Base-by-base conservation (phyloP, 2,329 filamentous ascomycete species). In the Alternaria sp. region DNA sequence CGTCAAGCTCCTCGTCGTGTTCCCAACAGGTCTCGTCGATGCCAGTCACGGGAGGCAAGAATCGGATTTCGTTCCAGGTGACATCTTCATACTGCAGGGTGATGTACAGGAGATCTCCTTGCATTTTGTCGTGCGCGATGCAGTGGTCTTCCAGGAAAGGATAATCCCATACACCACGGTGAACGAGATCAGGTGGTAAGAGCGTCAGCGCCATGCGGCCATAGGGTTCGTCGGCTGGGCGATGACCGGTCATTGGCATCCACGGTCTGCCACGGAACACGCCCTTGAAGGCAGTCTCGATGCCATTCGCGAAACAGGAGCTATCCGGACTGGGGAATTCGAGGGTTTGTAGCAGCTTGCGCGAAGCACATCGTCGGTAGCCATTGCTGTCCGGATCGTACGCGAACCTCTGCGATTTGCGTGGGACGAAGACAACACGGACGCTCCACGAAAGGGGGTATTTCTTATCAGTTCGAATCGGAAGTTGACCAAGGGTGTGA, bases 61-160 rank as follows among this genome's bases (percentile, higher is more conserved):
- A 77, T 28, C 73, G 72, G 32, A 81, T 77, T 55, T 81, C 79
- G 54, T 77, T 75, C 80, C 79, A 81, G 1, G 76, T 77, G 8
- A 79, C 72, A 50, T 81, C 79, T 59, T 80, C 78, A 26, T 79
- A 77, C 57, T 79, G 77, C 12, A 81, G 72, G 5, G 79, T 73
- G 15, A 81, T 76, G 71, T 80, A 81, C 17, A 81, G 75, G 15
- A 81, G 58, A 56, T 81, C 79, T 28, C 80, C 80, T 44, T 79
- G 78, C 72, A 80, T 73, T 66, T 81, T 81, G 67, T 81, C 79
- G 65, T 80, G 78, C 10, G 78, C 75, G 46, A 81, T 77, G 62
- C 80, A 81, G 61, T 81, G 78, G 30, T 80, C 75, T 40, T 81
- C 79, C 23, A 81, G 68, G 60, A 81, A 81, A 4, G 75, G 71